A percentile compares a stretch with the other conserved stretches of the same genome.
Evolutionary conservation across 805 yeast species (phyloP).

Genomic region (Hanseniaspora guilliermondii): DNA sequence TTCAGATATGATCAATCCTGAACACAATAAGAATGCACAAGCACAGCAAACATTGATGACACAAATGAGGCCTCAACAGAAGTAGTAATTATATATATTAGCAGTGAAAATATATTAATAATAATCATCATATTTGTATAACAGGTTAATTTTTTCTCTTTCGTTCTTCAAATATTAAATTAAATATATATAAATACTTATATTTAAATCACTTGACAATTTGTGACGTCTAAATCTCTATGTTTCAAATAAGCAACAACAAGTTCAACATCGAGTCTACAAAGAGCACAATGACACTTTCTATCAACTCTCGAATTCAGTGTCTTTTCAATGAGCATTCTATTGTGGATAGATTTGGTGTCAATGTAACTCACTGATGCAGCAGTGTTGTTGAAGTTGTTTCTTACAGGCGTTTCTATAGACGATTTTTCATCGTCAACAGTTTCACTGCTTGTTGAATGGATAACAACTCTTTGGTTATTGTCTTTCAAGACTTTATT

Average conservation of each 20-base stretch:
- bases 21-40: neutral
- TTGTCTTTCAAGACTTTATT: neutral
- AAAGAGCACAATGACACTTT: conserved; percentile 2
- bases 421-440: neutral
- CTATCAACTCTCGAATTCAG: neutral
- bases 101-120: no score
- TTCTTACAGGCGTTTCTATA: neutral
- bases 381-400: neutral
- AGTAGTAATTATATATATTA: neutral
- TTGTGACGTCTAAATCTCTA: neutral
- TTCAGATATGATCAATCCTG: neutral
- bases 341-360: neutral
- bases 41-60: conserved; percentile 1
- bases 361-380: neutral
- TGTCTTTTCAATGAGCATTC: neutral
- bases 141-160: no score
- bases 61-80: conserved; percentile 1
- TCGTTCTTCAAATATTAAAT: no score
- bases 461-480: neutral
- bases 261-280: conserved; percentile 8
- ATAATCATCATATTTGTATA: no score
- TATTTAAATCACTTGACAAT: neutral
- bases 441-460: neutral
- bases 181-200: neutral
- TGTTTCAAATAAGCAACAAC: conserved; percentile 1